A percentile compares a stretch with the other conserved stretches of the same genome.
These are phyloP conservation scores for Pythium guiyangense DNA, from an alignment of 352 stramenopile species.

Conservation along the genomic window DNA sequence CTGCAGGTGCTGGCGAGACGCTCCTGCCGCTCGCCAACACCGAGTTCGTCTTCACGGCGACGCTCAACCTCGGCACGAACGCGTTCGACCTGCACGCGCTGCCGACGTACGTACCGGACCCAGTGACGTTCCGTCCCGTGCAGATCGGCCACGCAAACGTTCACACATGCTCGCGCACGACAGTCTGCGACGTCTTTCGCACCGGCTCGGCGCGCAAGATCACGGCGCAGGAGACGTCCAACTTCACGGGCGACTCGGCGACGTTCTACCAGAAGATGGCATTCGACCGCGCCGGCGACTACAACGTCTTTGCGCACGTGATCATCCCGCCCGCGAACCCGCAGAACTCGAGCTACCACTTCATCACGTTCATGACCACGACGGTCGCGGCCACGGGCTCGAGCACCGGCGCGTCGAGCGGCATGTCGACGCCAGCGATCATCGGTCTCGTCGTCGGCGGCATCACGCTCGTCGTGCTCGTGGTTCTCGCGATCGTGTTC, in stretches of 20 bases:
- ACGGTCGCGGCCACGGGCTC: slow-evolving; percentile 16
- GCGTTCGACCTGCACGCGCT: slow-evolving; percentile 60
- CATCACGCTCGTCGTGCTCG: slow-evolving; percentile 31
- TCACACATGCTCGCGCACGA: slow-evolving; percentile 62
- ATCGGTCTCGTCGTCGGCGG: slow-evolving; percentile 43
- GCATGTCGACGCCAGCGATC: slow-evolving; percentile 34
- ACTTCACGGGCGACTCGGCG: slow-evolving; percentile 63
- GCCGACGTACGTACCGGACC: slow-evolving; percentile 48
- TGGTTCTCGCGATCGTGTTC: slow-evolving; percentile 58
- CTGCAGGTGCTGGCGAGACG: slow-evolving; percentile 27
- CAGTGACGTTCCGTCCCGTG: slow-evolving; percentile 44
- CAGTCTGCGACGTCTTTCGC: slow-evolving; percentile 71
- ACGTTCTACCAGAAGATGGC: slow-evolving; percentile 58
- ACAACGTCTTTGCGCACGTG: slow-evolving; percentile 77
- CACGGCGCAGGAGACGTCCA: slow-evolving; percentile 64
- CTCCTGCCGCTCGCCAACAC: slow-evolving; percentile 29
- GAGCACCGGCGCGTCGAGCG: slow-evolving; percentile 9
- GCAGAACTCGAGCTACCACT: slow-evolving; percentile 65
- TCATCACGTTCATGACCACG: slow-evolving; percentile 72
- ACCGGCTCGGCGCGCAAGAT: slow-evolving; percentile 64
- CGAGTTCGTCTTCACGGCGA: slow-evolving; percentile 72
- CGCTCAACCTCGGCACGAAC: slow-evolving; percentile 66
- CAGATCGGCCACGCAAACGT: slow-evolving; percentile 76
- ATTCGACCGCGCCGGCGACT: slow-evolving; percentile 43
- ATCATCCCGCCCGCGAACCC: slow-evolving; percentile 59